Conservation (phyloP, 2,329 filamentous ascomycete species). For the Zymoseptoria crescenta region DNA sequence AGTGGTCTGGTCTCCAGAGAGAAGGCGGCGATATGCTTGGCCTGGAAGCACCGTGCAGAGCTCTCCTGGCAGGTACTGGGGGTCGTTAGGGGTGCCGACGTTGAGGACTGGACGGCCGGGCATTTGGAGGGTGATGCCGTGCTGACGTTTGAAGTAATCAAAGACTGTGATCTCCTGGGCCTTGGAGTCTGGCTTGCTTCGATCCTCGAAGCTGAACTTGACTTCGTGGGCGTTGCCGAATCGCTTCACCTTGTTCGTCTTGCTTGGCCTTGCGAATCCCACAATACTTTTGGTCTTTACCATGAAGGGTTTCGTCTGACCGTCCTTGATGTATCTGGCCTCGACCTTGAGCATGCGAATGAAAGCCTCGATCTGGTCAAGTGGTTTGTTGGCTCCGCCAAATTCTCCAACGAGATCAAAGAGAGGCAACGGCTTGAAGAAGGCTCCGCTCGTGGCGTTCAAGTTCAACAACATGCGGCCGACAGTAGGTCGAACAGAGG, state of each 20-base stretch:
- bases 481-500: conserved; percentile 53
- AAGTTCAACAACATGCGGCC: conserved; percentile 54
- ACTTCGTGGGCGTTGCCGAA: conserved; percentile 41
- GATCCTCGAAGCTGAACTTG: conserved; percentile 35
- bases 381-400: not conserved
- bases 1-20: conserved; percentile 54
- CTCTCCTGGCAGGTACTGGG: conserved; percentile 60
- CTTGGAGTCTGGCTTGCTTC: conserved; percentile 14
- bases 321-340: conserved; percentile 20
- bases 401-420: conserved; percentile 31
- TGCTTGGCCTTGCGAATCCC: conserved; percentile 34
- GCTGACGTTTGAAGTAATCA: conserved; percentile 41
- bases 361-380: conserved; percentile 19
- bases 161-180: conserved; percentile 43
- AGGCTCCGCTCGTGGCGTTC: conserved; percentile 54
- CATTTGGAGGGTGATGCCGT: conserved; percentile 35
- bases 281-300: conserved; percentile 38
- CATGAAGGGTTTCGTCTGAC: conserved; percentile 15
- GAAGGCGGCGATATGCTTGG: conserved; percentile 54
- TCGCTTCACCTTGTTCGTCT: conserved; percentile 14
- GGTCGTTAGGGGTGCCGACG: conserved; percentile 49
- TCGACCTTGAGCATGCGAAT: conserved; percentile 25
- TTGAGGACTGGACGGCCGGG: conserved; percentile 54
- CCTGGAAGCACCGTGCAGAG: conserved; percentile 56
- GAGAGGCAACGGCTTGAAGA: conserved; percentile 40